A percentile compares a stretch with the other conserved stretches of the same genome.
phyloP scores from a whole-genome alignment of 495 filamentous ascomycete genomes.

The Aspergillus sclerotiicarbonarius region DNA sequence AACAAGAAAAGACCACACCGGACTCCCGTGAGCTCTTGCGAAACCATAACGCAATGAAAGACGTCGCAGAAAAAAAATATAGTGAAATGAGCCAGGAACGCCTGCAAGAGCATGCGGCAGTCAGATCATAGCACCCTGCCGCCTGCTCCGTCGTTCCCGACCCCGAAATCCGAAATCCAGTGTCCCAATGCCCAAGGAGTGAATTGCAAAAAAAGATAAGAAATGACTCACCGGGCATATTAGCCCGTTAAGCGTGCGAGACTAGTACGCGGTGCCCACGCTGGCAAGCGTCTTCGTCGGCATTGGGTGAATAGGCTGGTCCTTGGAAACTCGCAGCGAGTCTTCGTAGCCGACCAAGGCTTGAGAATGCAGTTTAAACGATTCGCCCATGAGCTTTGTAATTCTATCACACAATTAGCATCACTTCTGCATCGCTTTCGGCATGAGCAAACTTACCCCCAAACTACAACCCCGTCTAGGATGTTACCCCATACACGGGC shows the following conservation, averaged over 20 bases:
- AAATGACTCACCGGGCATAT: conserved; percentile 6
- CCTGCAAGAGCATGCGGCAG: conserved; percentile 38
- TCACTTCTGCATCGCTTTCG: background rate
- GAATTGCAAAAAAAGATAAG: conserved; percentile 18
- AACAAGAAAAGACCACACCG: conserved; percentile 44
- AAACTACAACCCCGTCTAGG: conserved; percentile 97
- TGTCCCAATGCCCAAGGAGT: conserved; percentile 34
- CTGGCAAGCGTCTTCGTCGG: conserved; percentile 47
- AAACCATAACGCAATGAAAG: conserved; percentile 25
- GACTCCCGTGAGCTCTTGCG: conserved; percentile 48
- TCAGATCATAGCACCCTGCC: conserved; percentile 28
- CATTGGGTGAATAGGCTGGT: conserved; percentile 47
- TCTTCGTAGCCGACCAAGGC: conserved; percentile 93
- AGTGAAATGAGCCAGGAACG: conserved; percentile 35
- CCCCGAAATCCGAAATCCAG: conserved; percentile 25
- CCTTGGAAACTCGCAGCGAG: conserved; percentile 50
- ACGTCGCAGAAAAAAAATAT: conserved; percentile 27
- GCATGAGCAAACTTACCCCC: conserved; percentile 79
- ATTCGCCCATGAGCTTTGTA: conserved; percentile 96
- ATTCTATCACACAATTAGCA: conserved; percentile 68
- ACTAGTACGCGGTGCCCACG: conserved; percentile 48
- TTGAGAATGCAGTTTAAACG: conserved; percentile 95
- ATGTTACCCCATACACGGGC: conserved; percentile 96
- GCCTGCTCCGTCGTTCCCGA: conserved; percentile 38
- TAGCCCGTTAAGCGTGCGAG: background rate